These are phyloP conservation scores for Rhinocladiella mackenziei DNA, from an alignment of 2,329 filamentous ascomycete genomes.

Conservation along the genomic window DNA sequence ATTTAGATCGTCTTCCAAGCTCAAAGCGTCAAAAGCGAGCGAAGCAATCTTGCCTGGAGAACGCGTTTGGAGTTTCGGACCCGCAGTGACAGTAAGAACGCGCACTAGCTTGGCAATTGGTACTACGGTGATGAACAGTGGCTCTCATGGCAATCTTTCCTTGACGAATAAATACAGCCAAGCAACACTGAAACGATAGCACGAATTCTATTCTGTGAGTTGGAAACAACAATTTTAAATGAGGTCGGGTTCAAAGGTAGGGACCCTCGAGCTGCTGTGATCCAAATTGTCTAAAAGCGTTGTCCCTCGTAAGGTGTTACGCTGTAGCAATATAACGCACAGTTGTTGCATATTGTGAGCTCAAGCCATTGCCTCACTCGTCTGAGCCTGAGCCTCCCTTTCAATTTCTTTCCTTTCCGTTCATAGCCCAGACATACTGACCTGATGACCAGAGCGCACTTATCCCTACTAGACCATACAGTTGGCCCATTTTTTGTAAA, in stretches of 20 bases:
- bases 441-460: constrained; percentile 19
- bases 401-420: constrained; percentile 20
- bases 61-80: too few species aligned
- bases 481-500: constrained; percentile 19
- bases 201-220: too few species aligned
- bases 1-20: too few species aligned
- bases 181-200: too few species aligned
- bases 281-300: constrained; percentile 20
- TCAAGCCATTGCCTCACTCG: constrained; percentile 18
- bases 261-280: constrained; percentile 11
- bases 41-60: too few species aligned
- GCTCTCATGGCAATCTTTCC: too few species aligned
- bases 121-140: too few species aligned
- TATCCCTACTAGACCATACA: constrained; percentile 19
- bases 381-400: constrained; percentile 12
- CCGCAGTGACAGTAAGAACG: too few species aligned
- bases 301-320: constrained; percentile 13
- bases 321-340: constrained; percentile 21
- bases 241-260: constrained; percentile 8
- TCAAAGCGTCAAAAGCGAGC: too few species aligned
- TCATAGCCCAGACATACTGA: constrained; percentile 19
- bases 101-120: too few species aligned
- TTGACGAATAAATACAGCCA: too few species aligned
- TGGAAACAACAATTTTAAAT: constrained; percentile 6
- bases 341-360: constrained; percentile 24